phyloP scores from a whole-genome alignment of 2,329 filamentous ascomycete species.

The Clarireedia paspali region DNA sequence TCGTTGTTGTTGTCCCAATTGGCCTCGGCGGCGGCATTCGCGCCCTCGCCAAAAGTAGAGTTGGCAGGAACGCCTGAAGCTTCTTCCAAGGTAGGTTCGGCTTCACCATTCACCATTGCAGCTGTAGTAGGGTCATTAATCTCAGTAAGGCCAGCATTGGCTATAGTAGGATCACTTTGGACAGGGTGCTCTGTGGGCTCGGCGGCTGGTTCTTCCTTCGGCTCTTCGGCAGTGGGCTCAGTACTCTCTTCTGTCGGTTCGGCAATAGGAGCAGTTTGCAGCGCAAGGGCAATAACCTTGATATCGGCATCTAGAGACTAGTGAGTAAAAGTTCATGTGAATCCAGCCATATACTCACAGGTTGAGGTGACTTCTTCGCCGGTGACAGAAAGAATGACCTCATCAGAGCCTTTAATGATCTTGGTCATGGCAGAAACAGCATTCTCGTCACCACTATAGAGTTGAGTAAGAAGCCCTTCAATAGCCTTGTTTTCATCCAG shows the following conservation, averaged over 20 bases:
- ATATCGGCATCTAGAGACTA: conserved; percentile 45
- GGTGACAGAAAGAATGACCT: conserved; percentile 56
- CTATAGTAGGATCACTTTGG: conserved; percentile 58
- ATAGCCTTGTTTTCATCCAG: conserved; percentile 72
- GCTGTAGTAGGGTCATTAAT: conserved; percentile 42
- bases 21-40: conserved; percentile 54
- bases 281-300: conserved; percentile 47
- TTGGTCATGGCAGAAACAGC: conserved; percentile 71
- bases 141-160: conserved; percentile 61
- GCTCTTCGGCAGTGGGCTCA: conserved; percentile 29
- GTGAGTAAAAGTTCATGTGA: not conserved
- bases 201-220: conserved; percentile 10
- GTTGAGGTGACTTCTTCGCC: conserved; percentile 60
- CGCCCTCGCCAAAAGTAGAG: conserved; percentile 42
- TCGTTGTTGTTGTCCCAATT: conserved; percentile 50
- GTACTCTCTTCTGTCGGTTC: conserved; percentile 23
- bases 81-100: conserved; percentile 30
- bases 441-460: conserved; percentile 70
- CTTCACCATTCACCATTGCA: conserved; percentile 37
- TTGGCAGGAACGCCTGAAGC: conserved; percentile 39
- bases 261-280: conserved; percentile 38
- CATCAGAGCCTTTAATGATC: conserved; percentile 64
- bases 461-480: conserved; percentile 69
- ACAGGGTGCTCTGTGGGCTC: conserved; percentile 32
- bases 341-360: conserved; percentile 48